Base-by-base conservation (phyloP, 2,329 filamentous ascomycete species). In the Colletotrichum musicola region DNA sequence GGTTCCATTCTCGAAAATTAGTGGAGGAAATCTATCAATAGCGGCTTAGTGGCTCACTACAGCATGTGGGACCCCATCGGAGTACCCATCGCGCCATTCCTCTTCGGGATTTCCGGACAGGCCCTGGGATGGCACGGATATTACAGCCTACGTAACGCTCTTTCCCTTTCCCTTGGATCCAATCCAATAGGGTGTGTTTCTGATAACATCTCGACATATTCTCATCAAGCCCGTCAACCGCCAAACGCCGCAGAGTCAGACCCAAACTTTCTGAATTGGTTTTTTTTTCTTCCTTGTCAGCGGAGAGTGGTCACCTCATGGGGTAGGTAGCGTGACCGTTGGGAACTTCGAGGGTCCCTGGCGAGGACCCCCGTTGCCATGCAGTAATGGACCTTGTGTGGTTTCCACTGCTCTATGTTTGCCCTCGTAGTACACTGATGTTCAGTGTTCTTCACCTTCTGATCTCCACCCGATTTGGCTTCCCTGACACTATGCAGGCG, bases 111-210 rank as follows among this genome's bases (percentile, higher is more conserved):
- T 44, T 40, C 58, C 46, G 55, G 22, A 16, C 62, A 68, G 61
- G 62, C 30, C 35, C 55, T n/a, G n/a, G 65, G 65, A 56, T 60
- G 49, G 65, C 65, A 68, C 65, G 25, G 54, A 55, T 60, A 68
- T 50, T 55, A 60, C 49, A 38, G 65, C 62, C 47, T 65, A 68
- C 65, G 65, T 68, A 68, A 60, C 62, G 22, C 55, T 68, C 54
- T 27, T 38, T 62, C 35, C 44, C 25, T 25, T 56, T 35, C 30
- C n/a, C 18, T 16, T 54, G 46, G 20, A 30, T 14, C 42, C 38
- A 46, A 44, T 20, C 4, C 13, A 38, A 16, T 49, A 9, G 53
- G 42, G 20, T 50, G 44, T 16, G 12, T 18, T 59, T 40, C 18
- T 38, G 56, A 18, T 42, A 14, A 42, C 16, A 42, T 42, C 40